Base-by-base conservation (phyloP, 345 rosid genomes). In the Linum trigynum region DNA sequence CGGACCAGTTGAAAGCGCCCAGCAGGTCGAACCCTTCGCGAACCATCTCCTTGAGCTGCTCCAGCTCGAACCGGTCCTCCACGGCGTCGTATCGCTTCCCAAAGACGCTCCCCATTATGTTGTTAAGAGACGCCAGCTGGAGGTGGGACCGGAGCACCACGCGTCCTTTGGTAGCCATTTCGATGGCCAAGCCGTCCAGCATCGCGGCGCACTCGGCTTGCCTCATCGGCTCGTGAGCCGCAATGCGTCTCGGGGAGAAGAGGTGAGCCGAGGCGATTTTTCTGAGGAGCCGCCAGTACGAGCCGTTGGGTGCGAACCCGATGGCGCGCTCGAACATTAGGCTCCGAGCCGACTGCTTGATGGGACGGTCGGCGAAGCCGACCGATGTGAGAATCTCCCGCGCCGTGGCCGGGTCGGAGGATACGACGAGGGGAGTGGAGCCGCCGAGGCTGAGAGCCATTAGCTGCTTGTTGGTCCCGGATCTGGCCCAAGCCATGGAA, bases 321-420 rank as follows among this genome's bases (percentile, higher is more conserved):
- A 92, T 92, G 69, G 98, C 98, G 38, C 92, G 83, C 68, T 80
- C 69, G 74, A 92, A 92, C 95, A 92, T 84, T 57, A 92, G 84
- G 57, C 85, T 77, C 50, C 79, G 75, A 50, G 92, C 98, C 2
- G 98, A 89, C 72, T 75, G 88, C 75, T 89, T 92, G 68, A 92
- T 65, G 5, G 96, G 98, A 63, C 98, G 91, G 83, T 92, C 86
- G 7, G 96, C 83, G 38, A 92, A 92, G 69, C 67, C 67, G 17
- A 83, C 74, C 1, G 96, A 87, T 35, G 83, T 79, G 65, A 92
- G 66, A 71, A 92, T 82, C 80, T 92, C 98, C 0, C 80, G 80
- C 38, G 98, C 92, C 3, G 68, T 85, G 32, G 59, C 65, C 3
- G 92, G 90, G 36, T 92, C 85, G 16, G 96, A 89, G 41, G 98